These are phyloP conservation scores for Hydnomerulius pinastri DNA, from an alignment of 768 basidiomycete species.

Conservation along the genomic window DNA sequence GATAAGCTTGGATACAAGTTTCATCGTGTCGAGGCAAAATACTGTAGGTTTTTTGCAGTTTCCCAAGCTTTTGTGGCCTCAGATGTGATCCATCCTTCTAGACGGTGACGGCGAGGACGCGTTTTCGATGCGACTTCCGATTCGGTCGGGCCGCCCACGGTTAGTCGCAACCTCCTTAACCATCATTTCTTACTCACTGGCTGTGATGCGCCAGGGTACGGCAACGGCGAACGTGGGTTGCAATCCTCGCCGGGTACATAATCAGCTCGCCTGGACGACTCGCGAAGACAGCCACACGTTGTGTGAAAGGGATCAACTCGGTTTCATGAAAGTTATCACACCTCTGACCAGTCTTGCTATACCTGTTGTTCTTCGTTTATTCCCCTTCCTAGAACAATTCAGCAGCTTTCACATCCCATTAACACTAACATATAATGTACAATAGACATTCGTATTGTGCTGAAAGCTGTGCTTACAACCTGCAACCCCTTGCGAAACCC, in stretches of 20 bases:
- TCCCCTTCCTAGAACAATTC: too few species aligned
- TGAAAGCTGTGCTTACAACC: slow-evolving; percentile 33
- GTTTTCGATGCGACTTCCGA: slow-evolving; percentile 20
- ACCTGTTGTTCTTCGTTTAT: too few species aligned
- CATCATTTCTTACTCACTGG: too few species aligned
- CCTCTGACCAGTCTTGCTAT: too few species aligned
- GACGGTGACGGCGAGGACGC: slow-evolving; percentile 31
- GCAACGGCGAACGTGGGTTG: too few species aligned
- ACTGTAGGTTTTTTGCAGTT: slow-evolving; percentile 23
- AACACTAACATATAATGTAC: background rate
- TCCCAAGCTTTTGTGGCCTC: background rate
- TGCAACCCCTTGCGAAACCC: slow-evolving; percentile 66
- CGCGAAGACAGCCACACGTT: too few species aligned
- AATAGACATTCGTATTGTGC: background rate
- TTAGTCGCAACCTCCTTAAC: too few species aligned
- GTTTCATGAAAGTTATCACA: too few species aligned
- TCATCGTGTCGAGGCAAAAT: slow-evolving; percentile 16
- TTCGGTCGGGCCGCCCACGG: slow-evolving; percentile 8
- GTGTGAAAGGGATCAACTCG: too few species aligned
- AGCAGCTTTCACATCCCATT: background rate
- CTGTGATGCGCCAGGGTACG: too few species aligned
- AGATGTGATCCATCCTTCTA: slow-evolving; percentile 3
- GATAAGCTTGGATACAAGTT: slow-evolving; percentile 25
- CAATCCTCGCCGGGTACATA: too few species aligned
- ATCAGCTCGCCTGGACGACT: too few species aligned